Evolutionary conservation across 2,329 filamentous ascomycete species (phyloP), one percentile per base, ranked within the genome.

Genomic region (Xylariomycetidae sp.): DNA sequence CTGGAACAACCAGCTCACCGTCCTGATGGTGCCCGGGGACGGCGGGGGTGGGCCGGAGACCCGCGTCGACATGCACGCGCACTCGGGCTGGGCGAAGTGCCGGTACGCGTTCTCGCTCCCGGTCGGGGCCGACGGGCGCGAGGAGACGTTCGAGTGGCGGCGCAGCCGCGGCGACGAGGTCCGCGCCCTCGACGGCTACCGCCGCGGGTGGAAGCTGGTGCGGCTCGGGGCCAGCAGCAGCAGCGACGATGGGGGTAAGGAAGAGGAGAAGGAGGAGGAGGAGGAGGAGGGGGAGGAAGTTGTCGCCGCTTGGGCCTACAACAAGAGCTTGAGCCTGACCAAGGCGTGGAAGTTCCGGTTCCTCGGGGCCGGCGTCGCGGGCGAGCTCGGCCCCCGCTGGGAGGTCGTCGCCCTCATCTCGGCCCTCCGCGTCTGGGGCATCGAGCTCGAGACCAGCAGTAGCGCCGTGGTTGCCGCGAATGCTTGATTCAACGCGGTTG

Each of bases 91-190:
- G 5, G 35, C 34, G 10, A 39, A 46, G 38, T n/a, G 54, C 25
- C 33, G 35, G 5, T 63, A 63, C 35, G 27, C 37, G 10, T 52
- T 63, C 28, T 54, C 59, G 29, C 49, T 61, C 24, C 49, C 53
- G 20, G 36, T 48, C 26, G 47, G 47, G 33, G 14, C 18, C 4
- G 32, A 32, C 25, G 42, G 42, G 20, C 41, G 40, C 7, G 25
- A 34, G 22, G 64, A 68, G 47, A 28, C 43, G n/a, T 68, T 65
- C 38, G 59, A 67, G 49, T 69, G 66, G 66, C 59, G 64, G 3
- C 49, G 56, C 32, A 58, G 55, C 32, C 47, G 45, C 14, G 58
- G 60, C 24, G 42, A 41, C 6, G 62, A 59, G 25, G 52, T 67
- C 15, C 45, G 40, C 20, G 43, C 42, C 10, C 49, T 67, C 5